Evolutionary conservation across 2,329 filamentous ascomycete genomes (phyloP), one percentile per base, ranked within the genome.

Genomic region (Nothomitra cinnamomea): DNA sequence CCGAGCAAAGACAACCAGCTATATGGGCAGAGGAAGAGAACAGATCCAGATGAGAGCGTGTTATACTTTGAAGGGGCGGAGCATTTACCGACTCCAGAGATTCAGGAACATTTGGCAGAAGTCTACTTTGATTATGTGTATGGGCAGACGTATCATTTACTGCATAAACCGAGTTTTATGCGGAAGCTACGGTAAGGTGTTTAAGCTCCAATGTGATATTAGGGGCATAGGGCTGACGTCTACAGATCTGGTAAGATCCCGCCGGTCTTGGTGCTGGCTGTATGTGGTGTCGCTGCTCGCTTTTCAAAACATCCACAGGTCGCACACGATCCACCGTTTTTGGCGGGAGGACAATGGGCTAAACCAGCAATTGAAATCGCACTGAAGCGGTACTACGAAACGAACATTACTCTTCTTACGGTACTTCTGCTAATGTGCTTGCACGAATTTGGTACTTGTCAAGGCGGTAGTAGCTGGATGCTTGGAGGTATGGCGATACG

Each of bases 91-190:
- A 74, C 86, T 0, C 82, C 83, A 64, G 89, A 95, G 41, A 79
- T 95, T 12, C 92, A 96, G 64, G 85, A 95, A 63, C 90, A 96
- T 67, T 74, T 98, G 4, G 83, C 89, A 17, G 89, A 96, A 62
- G 81, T 95, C 0, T 98, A 94, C 64, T 98, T 96, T 63, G 90
- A 96, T 62, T 89, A 85, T 61, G 78, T 96, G 0, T 96, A 98
- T 63, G 92, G 92, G 7, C 92, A 96, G 64, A 86, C 87, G 35
- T 98, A 96, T 65, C 85, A 94, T 58, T 72, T 98, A 19, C 77
- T 98, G 8, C 92, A 98, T 68, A 96, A 95, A 65, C 90, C 92
- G 38, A 96, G 89, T 65, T 96, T 94, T 65, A 95, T 96, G 85
- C 79, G 89, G 56, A 87, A 87, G 61, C 66, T 92, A 53, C 79